A percentile compares a stretch with the other conserved stretches of the same genome.
Evolutionary conservation across 2,329 filamentous ascomycete species (phyloP).

Genomic region (Aspergillus sp.): DNA sequence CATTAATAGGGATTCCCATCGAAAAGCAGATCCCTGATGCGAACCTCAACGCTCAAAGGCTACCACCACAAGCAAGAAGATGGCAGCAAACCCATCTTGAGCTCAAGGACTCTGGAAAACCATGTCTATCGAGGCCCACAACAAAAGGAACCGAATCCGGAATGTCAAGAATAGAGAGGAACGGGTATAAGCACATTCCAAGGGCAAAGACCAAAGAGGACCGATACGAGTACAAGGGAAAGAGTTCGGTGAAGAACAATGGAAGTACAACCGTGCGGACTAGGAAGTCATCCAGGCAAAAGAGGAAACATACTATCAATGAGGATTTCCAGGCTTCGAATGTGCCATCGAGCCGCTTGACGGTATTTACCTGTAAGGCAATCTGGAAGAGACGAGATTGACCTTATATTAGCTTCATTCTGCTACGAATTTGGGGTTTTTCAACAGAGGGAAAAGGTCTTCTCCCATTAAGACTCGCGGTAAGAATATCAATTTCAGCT

Average conservation of each 20-base stretch:
- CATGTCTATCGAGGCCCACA: background rate
- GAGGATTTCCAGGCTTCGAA: slow-evolving; percentile 57
- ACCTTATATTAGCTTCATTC: slow-evolving; percentile 24
- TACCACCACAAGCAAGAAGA: background rate
- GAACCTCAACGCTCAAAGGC: background rate
- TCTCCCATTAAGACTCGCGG: slow-evolving; percentile 25
- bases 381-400: background rate
- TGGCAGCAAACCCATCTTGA: background rate
- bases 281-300: slow-evolving; percentile 24
- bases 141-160: background rate
- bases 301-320: slow-evolving; percentile 47
- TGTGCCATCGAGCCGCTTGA: slow-evolving; percentile 54
- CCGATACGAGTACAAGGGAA: slow-evolving; percentile 52
- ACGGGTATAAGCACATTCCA: slow-evolving; percentile 50
- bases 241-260: background rate
- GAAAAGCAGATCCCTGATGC: background rate
- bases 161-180: background rate
- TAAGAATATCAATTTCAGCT: background rate
- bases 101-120: background rate
- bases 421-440: slow-evolving; percentile 30
- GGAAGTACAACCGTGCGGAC: slow-evolving; percentile 15
- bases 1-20: background rate
- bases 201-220: slow-evolving; percentile 59
- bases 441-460: slow-evolving; percentile 38
- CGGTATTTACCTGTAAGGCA: slow-evolving; percentile 39